These are phyloP conservation scores for Nakaseomyces kungkrabaensis DNA, from an alignment of 1,139 yeast genomes.

Conservation along the genomic window DNA sequence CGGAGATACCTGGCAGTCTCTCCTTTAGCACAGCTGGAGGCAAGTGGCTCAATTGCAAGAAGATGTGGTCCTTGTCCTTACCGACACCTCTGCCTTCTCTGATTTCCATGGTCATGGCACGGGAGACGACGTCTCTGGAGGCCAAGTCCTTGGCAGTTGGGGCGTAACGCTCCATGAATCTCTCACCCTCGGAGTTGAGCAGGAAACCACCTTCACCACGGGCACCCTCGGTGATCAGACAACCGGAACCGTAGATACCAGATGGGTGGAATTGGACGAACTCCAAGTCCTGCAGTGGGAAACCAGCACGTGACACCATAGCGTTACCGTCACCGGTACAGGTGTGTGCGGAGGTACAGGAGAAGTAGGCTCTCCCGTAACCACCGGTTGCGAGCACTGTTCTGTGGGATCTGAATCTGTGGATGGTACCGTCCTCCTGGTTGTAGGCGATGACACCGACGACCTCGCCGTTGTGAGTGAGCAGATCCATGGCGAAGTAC, in stretches of 20 bases:
- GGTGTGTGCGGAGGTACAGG: conserved; percentile 98
- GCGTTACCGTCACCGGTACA: conserved; percentile 99
- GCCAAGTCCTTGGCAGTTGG: conserved; percentile 98
- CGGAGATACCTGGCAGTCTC: conserved; percentile 98
- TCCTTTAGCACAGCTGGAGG: conserved; percentile 88
- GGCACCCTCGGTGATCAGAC: conserved; percentile 97
- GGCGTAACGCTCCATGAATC: conserved; percentile 99
- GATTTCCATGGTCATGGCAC: conserved; percentile 97
- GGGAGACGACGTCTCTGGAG: conserved; percentile 94
- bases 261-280: conserved; percentile 99
- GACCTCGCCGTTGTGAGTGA: conserved; percentile 94
- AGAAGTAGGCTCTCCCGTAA: conserved; percentile 96
- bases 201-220: conserved; percentile 99
- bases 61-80: conserved; percentile 89
- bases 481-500: conserved; percentile 88
- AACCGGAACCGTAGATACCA: conserved; percentile 98
- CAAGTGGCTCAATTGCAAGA: conserved; percentile 85
- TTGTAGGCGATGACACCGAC: conserved; percentile 96
- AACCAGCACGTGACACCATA: conserved; percentile 97
- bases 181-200: conserved; percentile 94
- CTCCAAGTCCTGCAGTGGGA: conserved; percentile 95
- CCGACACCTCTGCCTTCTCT: conserved; percentile 99
- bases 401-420: conserved; percentile 93
- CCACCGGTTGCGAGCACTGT: conserved; percentile 98
- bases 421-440: conserved; percentile 98